Evolutionary conservation across 2,329 filamentous ascomycete genomes (phyloP), one percentile per base, ranked within the genome.

Genomic region (Claviceps fusiformis): DNA sequence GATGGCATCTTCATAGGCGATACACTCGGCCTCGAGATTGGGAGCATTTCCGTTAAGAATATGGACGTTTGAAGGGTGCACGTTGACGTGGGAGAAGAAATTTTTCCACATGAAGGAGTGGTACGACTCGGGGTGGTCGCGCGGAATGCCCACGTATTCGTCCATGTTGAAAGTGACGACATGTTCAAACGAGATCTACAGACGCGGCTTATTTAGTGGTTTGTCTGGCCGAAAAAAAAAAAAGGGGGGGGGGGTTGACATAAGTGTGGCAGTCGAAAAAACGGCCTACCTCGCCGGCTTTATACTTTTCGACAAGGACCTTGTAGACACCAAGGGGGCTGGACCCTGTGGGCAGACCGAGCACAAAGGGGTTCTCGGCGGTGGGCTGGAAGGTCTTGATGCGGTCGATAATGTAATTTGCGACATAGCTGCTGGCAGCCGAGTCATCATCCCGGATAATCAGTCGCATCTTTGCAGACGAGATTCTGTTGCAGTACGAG

Each of bases 161-260:
- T 95, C 89, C 89, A 93, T 93, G 71, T 93, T 93, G 77, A 95
- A 95, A 31, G 89, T 95, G 66, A 93, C 80, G 64, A 95, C 87
- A 85, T 95, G 81, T 65, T 85, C 83, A 68, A 95, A 95, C 1
- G 88, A 92, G 64, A 95, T 83, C 66, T 88, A 17, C 2, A 24
- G 11, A 29, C 24, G 43, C 13, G 27, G 15, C 11, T 5, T 33
- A 6, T 35, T 52, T 10, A 54, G 15, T 24, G 66, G 47, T 24
- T 37, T 41, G 50, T 46, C 15, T 37, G 6, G 3, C 9, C 33
- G 4, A 33, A 33, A 9, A 6, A n/a, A n/a, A n/a, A n/a, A n/a
- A n/a, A n/a, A n/a, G n/a, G n/a, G n/a, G n/a, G 33, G 33, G 9
- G 33, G 33, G 3, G 6, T 33, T 33, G 15, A 19, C 1, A 15